Conservation (phyloP, 768 basidiomycete genomes). For the Tephrocybe sp. region DNA sequence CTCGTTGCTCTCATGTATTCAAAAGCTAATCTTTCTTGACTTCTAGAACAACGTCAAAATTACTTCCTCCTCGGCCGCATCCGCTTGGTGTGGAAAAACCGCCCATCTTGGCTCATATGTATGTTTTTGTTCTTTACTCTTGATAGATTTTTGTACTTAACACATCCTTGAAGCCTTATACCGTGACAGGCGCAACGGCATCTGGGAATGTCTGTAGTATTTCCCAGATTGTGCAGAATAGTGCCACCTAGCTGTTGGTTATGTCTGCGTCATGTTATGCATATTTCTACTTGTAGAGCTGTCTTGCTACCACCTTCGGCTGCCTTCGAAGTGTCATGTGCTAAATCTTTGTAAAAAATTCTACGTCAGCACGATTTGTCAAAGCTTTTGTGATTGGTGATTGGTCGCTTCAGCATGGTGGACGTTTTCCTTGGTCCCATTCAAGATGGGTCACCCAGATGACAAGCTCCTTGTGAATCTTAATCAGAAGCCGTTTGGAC, state of each 20-base stretch:
- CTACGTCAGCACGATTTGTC: neutral
- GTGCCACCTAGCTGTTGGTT: constrained; percentile 19
- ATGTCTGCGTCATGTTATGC: neutral
- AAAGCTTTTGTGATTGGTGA: neutral
- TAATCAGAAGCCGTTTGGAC: no score
- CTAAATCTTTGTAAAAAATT: neutral
- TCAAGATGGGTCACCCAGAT: no score
- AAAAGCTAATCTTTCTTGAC: neutral
- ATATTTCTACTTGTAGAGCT: no score
- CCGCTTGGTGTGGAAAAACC: constrained; percentile 24
- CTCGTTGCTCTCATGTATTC: constrained; percentile 10
- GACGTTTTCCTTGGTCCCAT: no score
- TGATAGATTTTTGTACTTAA: neutral
- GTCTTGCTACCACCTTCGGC: no score
- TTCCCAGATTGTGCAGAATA: constrained; percentile 22
- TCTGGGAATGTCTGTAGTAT: constrained; percentile 25
- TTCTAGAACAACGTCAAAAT: constrained; percentile 25
- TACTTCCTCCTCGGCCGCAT: constrained; percentile 25
- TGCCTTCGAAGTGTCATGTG: no score
- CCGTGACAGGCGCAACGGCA: constrained; percentile 20
- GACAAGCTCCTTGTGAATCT: no score
- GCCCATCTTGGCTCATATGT: constrained; percentile 25
- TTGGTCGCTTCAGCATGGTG: neutral
- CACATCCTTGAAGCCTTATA: constrained; percentile 17
- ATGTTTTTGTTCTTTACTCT: constrained; percentile 1